A percentile compares a stretch with the other conserved stretches of the same genome.
These are phyloP conservation scores for Alternaria atra DNA, from an alignment of 2,329 filamentous ascomycete species.

Conservation along the genomic window DNA sequence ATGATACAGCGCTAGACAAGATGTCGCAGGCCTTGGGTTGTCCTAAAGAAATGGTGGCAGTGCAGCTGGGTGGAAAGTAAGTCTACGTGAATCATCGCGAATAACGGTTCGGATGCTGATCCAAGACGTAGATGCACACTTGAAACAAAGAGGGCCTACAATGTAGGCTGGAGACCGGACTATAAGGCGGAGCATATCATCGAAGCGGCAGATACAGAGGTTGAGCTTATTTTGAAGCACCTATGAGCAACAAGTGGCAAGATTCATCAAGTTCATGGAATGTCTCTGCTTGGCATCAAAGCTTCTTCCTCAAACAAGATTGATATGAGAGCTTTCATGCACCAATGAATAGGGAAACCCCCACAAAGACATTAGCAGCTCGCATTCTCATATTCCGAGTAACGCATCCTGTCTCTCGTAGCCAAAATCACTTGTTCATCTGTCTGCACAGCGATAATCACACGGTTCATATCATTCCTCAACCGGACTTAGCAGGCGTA, in stretches of 20 bases:
- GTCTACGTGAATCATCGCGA: constrained; percentile 16
- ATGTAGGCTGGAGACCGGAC: constrained; percentile 59
- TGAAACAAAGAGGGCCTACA: constrained; percentile 52
- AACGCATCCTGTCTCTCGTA: neutral
- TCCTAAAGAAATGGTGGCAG: neutral
- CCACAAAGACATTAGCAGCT: neutral
- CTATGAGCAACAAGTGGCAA: neutral
- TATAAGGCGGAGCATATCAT: constrained; percentile 58
- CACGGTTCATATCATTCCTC: neutral
- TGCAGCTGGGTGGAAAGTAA: constrained; percentile 58
- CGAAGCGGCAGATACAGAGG: constrained; percentile 57
- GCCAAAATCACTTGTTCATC: neutral
- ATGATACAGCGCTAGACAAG: constrained; percentile 47
- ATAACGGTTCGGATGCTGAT: constrained; percentile 6
- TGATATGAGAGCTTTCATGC: neutral
- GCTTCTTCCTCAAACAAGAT: neutral
- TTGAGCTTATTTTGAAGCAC: constrained; percentile 53
- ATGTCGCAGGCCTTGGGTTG: constrained; percentile 47
- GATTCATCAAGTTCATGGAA: neutral
- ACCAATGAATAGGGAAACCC: neutral
- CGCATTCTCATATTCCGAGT: neutral
- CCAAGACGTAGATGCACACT: constrained; percentile 53
- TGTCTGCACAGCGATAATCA: neutral
- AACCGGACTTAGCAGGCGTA: neutral
- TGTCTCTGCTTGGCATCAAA: neutral